A percentile compares a stretch with the other conserved stretches of the same genome.
Evolutionary conservation across 2,329 filamentous ascomycete species (phyloP).

Genomic region (Aspergillus sp.): DNA sequence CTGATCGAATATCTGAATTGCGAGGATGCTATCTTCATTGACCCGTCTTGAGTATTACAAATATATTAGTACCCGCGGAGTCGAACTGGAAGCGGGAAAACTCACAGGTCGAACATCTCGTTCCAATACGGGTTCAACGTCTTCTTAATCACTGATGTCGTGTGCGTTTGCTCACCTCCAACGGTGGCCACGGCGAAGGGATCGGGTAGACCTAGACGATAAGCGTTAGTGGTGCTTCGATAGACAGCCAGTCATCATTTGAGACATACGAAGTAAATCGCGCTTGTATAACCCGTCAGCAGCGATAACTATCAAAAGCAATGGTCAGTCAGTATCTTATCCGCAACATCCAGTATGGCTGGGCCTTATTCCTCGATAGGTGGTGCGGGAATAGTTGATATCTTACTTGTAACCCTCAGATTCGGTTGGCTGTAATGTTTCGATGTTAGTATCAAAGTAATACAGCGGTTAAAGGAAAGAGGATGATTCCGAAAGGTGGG

Average conservation of each 20-base stretch:
- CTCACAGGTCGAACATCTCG: slow-evolving; percentile 97
- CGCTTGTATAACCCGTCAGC: slow-evolving; percentile 98
- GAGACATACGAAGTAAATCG: slow-evolving; percentile 90
- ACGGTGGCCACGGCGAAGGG: slow-evolving; percentile 97
- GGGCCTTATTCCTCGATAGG: neutral
- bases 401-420: slow-evolving; percentile 85
- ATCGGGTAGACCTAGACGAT: slow-evolving; percentile 79
- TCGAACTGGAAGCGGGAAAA: neutral
- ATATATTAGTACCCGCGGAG: slow-evolving; percentile 13
- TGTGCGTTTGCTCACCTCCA: slow-evolving; percentile 96
- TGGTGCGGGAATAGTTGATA: neutral
- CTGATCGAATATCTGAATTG: slow-evolving; percentile 98
- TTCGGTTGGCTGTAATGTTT: slow-evolving; percentile 67
- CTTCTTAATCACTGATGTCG: slow-evolving; percentile 95
- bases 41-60: slow-evolving; percentile 61
- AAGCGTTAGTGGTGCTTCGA: slow-evolving; percentile 13
- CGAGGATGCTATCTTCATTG: slow-evolving; percentile 92
- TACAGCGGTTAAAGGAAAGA: neutral
- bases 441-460: slow-evolving; percentile 20
- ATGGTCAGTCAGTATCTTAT: slow-evolving; percentile 23
- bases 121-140: slow-evolving; percentile 99
- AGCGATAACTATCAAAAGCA: slow-evolving; percentile 75
- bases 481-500: neutral
- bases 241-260: slow-evolving; percentile 1
- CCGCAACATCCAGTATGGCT: neutral